phyloP scores from a whole-genome alignment of 139 green algal species.

The Chlorella sp. region DNA sequence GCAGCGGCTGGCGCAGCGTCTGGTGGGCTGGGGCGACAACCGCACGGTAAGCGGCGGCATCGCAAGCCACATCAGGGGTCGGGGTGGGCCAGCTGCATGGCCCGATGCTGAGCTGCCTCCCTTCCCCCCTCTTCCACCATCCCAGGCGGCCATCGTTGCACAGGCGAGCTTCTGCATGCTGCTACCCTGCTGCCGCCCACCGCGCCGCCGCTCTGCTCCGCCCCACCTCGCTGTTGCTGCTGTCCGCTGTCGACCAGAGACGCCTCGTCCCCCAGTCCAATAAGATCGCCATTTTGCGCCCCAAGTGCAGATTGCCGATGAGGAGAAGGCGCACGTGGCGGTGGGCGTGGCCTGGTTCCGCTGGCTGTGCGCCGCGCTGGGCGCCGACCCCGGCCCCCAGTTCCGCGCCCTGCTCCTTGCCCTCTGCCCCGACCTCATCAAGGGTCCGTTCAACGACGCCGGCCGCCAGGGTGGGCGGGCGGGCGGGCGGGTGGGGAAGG shows the following conservation, averaged over 20 bases:
- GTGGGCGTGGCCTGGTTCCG: slow-evolving; percentile 77
- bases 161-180: too few species aligned
- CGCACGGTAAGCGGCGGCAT: slow-evolving; percentile 74
- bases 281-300: slow-evolving; percentile 28
- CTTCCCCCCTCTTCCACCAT: too few species aligned
- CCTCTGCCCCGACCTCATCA: slow-evolving; percentile 63
- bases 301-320: slow-evolving; percentile 26
- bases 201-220: too few species aligned
- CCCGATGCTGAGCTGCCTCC: too few species aligned
- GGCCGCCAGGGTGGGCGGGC: slow-evolving; percentile 29
- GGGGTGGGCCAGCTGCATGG: too few species aligned
- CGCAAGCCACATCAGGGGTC: too few species aligned
- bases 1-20: slow-evolving; percentile 50
- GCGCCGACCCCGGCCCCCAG: slow-evolving; percentile 13
- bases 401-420: slow-evolving; percentile 47
- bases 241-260: too few species aligned
- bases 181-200: too few species aligned
- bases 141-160: too few species aligned
- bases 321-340: slow-evolving; percentile 82
- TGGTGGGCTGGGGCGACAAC: slow-evolving; percentile 69
- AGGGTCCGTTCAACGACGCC: slow-evolving; percentile 45
- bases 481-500: too few species aligned
- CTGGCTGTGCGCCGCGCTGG: slow-evolving; percentile 53
- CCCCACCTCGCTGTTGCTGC: too few species aligned
- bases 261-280: too few species aligned